Conservation (phyloP, 345 rosid species). For the Eucalyptus coolabah region DNA sequence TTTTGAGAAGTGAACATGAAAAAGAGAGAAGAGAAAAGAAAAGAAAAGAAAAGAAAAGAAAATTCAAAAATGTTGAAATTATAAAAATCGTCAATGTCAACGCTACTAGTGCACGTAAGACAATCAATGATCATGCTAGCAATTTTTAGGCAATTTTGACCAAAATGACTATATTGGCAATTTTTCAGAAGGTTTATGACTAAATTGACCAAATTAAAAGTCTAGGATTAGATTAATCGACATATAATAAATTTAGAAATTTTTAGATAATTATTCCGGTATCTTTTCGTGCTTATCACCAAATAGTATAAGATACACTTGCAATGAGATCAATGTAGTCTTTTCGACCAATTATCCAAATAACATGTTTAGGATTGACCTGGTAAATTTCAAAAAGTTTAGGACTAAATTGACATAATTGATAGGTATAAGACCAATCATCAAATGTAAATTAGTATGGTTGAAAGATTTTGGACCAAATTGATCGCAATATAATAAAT, state of each 20-base stretch:
- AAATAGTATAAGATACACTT: no score
- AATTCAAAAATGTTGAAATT: no score
- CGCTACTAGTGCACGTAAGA: not conserved
- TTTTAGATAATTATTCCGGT: not conserved
- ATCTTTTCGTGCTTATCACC: not conserved
- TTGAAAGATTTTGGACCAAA: no score
- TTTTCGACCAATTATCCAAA: no score
- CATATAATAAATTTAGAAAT: not conserved
- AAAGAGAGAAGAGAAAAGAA: no score
- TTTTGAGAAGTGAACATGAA: not conserved
- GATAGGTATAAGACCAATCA: not conserved
- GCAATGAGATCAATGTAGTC: no score
- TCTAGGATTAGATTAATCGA: fast-evolving
- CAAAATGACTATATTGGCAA: not conserved
- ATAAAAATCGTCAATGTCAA: fast-evolving
- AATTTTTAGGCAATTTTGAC: not conserved
- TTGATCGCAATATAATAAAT: no score
- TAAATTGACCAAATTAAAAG: no score
- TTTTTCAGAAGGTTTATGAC: fast-evolving
- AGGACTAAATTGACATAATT: not conserved
- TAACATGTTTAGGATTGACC: not conserved
- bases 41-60: not conserved
- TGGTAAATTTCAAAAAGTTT: no score
- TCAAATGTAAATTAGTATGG: not conserved
- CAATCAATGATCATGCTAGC: not conserved